Conservation (phyloP, 208 protist species). For the Acanthamoeba divionensis region DNA sequence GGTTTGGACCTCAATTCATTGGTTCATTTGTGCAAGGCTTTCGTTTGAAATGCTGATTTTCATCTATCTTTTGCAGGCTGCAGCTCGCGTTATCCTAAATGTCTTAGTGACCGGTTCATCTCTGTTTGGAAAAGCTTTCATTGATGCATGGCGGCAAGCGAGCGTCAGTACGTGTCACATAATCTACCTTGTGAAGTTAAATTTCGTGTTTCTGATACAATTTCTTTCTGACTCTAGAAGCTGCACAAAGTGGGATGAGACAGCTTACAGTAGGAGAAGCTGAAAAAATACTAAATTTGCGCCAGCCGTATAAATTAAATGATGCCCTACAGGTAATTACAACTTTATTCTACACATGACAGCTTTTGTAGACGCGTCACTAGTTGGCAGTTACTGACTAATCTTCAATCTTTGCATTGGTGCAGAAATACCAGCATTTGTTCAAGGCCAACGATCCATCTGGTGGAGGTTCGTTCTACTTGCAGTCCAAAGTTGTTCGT, state of each 20-base stretch:
- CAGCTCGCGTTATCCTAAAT: background rate
- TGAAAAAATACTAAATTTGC: constrained; percentile 1
- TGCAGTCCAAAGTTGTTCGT: constrained; percentile 55
- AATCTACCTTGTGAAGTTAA: no score
- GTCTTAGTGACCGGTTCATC: background rate
- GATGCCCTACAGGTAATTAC: background rate
- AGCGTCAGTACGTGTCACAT: constrained; percentile 1
- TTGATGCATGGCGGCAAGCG: constrained; percentile 42
- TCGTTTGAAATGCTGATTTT: no score
- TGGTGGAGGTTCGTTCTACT: constrained; percentile 46
- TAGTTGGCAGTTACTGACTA: background rate
- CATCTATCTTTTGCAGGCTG: background rate
- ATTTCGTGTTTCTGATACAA: no score
- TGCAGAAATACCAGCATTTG: constrained; percentile 44
- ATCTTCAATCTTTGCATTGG: no score
- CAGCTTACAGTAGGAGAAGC: background rate
- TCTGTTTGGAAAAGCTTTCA: constrained; percentile 39
- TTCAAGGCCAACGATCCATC: constrained; percentile 54
- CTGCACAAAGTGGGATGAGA: background rate
- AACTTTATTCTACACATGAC: background rate
- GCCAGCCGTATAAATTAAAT: background rate
- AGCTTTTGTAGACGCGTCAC: no score
- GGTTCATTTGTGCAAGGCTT: no score
- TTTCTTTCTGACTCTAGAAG: no score
- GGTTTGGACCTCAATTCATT: background rate